Base-by-base conservation (phyloP, 2,329 filamentous ascomycete species). In the Exophiala sideris region DNA sequence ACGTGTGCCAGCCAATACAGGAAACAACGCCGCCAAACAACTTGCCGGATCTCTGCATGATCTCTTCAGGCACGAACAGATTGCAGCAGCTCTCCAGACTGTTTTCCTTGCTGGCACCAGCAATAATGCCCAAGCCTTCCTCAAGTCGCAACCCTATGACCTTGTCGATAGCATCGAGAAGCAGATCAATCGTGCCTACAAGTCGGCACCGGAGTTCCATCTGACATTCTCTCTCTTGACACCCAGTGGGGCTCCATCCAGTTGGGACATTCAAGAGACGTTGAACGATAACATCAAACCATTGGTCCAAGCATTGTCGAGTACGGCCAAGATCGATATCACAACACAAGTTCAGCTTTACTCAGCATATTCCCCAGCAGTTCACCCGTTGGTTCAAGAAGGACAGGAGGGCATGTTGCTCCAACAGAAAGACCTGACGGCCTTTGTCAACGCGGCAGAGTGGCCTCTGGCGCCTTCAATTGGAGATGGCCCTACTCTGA, bases 401-500 rank as follows among this genome's bases (percentile, higher is more conserved):
- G 50, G 48, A 29, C 41, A 36, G n/a, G 54, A 58, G 29, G 54
- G 49, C 12, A 55, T 53, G 18, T 53, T 52, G 11, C 75, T 99
- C 34, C 85, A 82, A 64, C 91, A 90, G 68, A 88, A 95, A 63
- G 91, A 96, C 64, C 79, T 99, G 1, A 90, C 89, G 35, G 91
- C 89, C 1, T 99, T 99, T 67, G 91, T 99, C 71, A 99, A 99
- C 66, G 91, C 92, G 2, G 94, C 94, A 2, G 94, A 99, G 73
- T 99, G 94, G 94, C 94, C 94, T 0, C 74, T 99, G 2, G 95
- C 88, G 58, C 92, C 92, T 0, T 96, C 90, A 52, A 97, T 99
- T 62, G 94, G 91, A 39, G 47, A 59, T 45, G 92, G 92, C 0
- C 94, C 94, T 1, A 99, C 94, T 0, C 85, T 99, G 66, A 97